Percentiles rank a stretch among this genome's conserved stretches.
phyloP scores from a whole-genome alignment of 805 yeast genomes.

The Maudiozyma bulderi region DNA sequence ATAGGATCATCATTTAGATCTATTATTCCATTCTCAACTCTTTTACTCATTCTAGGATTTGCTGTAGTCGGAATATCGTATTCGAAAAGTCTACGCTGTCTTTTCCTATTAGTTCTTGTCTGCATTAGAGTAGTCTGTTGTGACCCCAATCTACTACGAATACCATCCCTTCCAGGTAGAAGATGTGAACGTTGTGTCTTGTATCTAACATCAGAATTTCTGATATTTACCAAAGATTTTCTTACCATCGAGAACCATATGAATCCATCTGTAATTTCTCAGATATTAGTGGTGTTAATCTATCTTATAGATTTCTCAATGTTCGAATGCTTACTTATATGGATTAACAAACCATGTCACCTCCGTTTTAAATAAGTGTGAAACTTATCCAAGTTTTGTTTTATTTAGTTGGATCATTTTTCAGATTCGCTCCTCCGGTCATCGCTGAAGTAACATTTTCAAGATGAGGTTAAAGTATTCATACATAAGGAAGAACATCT shows the following conservation, averaged over 20 bases:
- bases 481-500: no score
- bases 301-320: no score
- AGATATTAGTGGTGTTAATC: no score
- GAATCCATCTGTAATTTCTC: no score
- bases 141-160: background rate
- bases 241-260: constrained; percentile 3
- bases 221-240: constrained; percentile 12
- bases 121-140: background rate
- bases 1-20: constrained; percentile 9
- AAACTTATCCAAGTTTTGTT: no score
- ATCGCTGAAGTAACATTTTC: no score
- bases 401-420: no score
- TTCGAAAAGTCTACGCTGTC: constrained; percentile 20
- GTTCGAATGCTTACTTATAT: no score
- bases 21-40: constrained; percentile 8
- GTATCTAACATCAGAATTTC: constrained; percentile 9
- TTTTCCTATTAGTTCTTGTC: constrained; percentile 6
- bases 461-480: no score
- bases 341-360: no score
- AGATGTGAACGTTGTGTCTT: background rate
- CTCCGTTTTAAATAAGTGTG: no score
- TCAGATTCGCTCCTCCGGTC: no score
- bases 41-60: constrained; percentile 3
- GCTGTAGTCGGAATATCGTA: constrained; percentile 19
- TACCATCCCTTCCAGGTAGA: background rate